Evolutionary conservation across 164 flowering plant genomes (phyloP).

Genomic region (Dillenia suffruticosa): DNA sequence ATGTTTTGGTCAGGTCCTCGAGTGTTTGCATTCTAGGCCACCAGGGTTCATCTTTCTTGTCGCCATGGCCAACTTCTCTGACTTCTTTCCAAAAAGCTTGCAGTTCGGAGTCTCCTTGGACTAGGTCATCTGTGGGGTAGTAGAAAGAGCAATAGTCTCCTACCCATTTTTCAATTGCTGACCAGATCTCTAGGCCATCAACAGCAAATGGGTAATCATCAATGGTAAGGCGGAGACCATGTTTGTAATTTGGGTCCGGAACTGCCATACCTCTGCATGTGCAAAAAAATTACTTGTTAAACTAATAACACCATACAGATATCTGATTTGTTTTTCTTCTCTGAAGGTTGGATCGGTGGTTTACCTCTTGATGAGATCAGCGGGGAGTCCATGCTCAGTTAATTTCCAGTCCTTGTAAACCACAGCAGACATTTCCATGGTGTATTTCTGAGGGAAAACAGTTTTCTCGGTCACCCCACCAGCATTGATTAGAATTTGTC

Average conservation of each 20-base stretch:
- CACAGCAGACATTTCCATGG: conserved; percentile 52
- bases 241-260: conserved; percentile 22
- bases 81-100: conserved; percentile 71
- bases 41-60: conserved; percentile 42
- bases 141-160: conserved; percentile 41
- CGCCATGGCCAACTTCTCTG: conserved; percentile 56
- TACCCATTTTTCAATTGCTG: conserved; percentile 57
- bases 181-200: conserved; percentile 70
- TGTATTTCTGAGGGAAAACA: conserved; percentile 34
- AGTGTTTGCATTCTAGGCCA: conserved; percentile 39
- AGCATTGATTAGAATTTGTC: conserved; percentile 40
- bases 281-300: no score
- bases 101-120: conserved; percentile 41
- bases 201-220: conserved; percentile 66
- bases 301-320: no score
- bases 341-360: no score
- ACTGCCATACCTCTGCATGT: conserved; percentile 44
- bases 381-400: conserved; percentile 60
- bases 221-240: conserved; percentile 39
- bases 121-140: conserved; percentile 32
- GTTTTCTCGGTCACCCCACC: conserved; percentile 56
- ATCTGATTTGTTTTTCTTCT: no score
- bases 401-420: conserved; percentile 60
- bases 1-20: conserved; percentile 24
- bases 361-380: conserved; percentile 66